Percentiles rank a stretch among this genome's conserved stretches.
Conservation (phyloP, 148 eudicot species). For the Persicaria maculosa region DNA sequence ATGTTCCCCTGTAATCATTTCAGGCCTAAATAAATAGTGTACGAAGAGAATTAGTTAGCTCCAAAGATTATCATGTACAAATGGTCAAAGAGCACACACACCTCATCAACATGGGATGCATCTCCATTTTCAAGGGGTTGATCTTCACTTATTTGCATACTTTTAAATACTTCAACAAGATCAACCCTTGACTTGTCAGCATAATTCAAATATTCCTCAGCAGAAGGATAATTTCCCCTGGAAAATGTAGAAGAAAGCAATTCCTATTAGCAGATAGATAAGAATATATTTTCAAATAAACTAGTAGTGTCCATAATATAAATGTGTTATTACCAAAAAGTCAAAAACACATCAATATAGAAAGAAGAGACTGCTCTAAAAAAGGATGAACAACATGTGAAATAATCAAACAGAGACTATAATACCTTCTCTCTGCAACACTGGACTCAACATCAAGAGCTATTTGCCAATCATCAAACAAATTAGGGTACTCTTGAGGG, state of each 20-base stretch:
- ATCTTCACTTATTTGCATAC: conserved; percentile 70
- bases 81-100: conserved; percentile 15
- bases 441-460: conserved; percentile 78
- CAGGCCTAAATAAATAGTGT: background rate
- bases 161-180: conserved; percentile 79
- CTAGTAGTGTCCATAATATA: background rate
- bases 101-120: conserved; percentile 69
- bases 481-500: conserved; percentile 83
- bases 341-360: conserved; percentile 9
- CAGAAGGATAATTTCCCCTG: conserved; percentile 72
- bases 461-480: conserved; percentile 97
- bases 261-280: background rate
- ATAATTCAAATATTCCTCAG: conserved; percentile 57
- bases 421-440: conserved; percentile 71
- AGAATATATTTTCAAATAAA: background rate
- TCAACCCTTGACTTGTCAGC: conserved; percentile 63
- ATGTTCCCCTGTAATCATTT: background rate
- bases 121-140: conserved; percentile 78
- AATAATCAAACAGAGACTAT: background rate
- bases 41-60: background rate
- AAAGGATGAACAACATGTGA: conserved; percentile 10
- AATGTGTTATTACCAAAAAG: background rate
- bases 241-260: conserved; percentile 18
- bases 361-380: background rate
- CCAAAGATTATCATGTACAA: background rate